phyloP scores from a whole-genome alignment of 1,139 yeast genomes.

The Suhomyces bribrorum region DNA sequence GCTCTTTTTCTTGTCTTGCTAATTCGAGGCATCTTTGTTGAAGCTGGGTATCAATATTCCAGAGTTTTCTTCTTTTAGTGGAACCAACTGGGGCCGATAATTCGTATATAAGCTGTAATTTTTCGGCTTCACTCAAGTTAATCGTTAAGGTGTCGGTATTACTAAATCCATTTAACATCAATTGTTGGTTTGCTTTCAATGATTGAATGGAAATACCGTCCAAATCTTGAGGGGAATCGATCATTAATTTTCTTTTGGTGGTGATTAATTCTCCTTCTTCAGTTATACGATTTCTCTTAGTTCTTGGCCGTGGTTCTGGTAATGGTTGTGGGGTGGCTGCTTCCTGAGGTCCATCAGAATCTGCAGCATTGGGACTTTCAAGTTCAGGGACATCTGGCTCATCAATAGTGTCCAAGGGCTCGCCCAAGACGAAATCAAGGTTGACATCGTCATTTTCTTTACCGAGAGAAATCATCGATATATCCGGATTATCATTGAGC shows the following conservation, averaged over 20 bases:
- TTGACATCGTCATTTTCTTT: constrained; percentile 23
- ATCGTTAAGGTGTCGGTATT: constrained; percentile 24
- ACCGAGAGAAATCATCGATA: constrained; percentile 23
- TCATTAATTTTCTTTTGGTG: constrained; percentile 38
- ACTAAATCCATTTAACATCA: constrained; percentile 19
- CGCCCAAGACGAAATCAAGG: constrained; percentile 16
- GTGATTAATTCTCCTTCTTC: constrained; percentile 44
- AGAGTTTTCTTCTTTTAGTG: constrained; percentile 24
- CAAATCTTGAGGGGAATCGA: constrained; percentile 36
- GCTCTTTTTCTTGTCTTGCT: constrained; percentile 28
- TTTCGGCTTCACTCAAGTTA: constrained; percentile 34
- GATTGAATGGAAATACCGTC: constrained; percentile 41
- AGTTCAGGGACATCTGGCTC: constrained; percentile 12
- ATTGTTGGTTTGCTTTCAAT: constrained; percentile 34
- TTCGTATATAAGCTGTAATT: constrained; percentile 38
- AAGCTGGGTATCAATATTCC: constrained; percentile 26
- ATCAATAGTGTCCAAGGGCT: constrained; percentile 34
- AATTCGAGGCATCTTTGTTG: constrained; percentile 33
- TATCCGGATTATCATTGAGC: constrained; percentile 25
- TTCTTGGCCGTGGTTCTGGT: constrained; percentile 20
- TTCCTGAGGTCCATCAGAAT: constrained; percentile 21
- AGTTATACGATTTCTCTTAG: constrained; percentile 27
- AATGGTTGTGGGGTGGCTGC: constrained; percentile 19
- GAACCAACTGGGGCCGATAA: constrained; percentile 31
- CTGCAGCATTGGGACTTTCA: constrained; percentile 14